A percentile compares a stretch with the other conserved stretches of the same genome.
Evolutionary conservation across 1,139 yeast species (phyloP).

Genomic region (Zygosaccharomyces sapae): DNA sequence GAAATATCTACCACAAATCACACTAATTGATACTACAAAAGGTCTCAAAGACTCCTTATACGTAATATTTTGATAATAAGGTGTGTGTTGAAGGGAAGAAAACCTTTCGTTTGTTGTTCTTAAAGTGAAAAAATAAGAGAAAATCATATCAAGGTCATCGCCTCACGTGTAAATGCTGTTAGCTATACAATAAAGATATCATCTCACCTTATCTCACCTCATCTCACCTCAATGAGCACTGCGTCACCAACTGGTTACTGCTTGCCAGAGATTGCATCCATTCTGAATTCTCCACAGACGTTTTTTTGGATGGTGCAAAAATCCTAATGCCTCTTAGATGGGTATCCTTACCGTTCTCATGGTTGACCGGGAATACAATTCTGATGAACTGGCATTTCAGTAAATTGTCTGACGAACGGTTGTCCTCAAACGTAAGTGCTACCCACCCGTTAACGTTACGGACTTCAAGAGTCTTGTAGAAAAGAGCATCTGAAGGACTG

Average conservation of each 20-base stretch:
- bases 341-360: slow-evolving; percentile 95
- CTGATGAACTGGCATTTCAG: slow-evolving; percentile 72
- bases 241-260: slow-evolving; percentile 10
- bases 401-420: slow-evolving; percentile 50
- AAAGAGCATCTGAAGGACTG: slow-evolving; percentile 77
- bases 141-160: slow-evolving; percentile 2
- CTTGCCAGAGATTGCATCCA: slow-evolving; percentile 12
- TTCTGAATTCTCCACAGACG: slow-evolving; percentile 12
- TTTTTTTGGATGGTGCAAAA: slow-evolving; percentile 41
- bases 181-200: slow-evolving; percentile 1
- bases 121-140: background rate
- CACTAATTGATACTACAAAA: background rate
- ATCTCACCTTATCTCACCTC: background rate
- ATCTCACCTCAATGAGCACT: slow-evolving; percentile 10
- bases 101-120: background rate
- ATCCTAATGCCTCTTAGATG: slow-evolving; percentile 74
- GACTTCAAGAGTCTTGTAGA: slow-evolving; percentile 64
- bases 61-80: background rate
- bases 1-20: background rate
- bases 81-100: background rate
- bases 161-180: slow-evolving; percentile 3
- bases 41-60: background rate
- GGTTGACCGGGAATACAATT: slow-evolving; percentile 70
- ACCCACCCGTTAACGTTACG: slow-evolving; percentile 85
- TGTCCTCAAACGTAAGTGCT: slow-evolving; percentile 61